Evolutionary conservation across 768 basidiomycete genomes (phyloP).

Genomic region (Auricularia sp.): DNA sequence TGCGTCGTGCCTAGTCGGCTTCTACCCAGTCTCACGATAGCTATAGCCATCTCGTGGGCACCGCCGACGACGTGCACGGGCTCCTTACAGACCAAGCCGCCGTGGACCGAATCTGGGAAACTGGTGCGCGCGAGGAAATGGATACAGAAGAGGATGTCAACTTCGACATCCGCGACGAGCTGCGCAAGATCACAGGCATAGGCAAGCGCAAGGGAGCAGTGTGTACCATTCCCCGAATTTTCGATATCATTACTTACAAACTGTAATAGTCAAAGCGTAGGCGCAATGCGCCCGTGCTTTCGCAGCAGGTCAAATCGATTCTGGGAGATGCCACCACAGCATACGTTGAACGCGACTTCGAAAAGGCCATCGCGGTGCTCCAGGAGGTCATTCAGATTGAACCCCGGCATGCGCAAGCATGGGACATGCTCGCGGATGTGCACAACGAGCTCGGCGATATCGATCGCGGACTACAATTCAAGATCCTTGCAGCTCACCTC

Average conservation of each 20-base stretch:
- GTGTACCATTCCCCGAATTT: background rate
- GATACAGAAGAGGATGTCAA: conserved; percentile 26
- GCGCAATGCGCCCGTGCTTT: conserved; percentile 44
- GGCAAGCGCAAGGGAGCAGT: conserved; percentile 44
- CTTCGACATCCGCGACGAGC: conserved; percentile 55
- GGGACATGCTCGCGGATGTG: conserved; percentile 81
- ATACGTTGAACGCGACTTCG: conserved; percentile 60
- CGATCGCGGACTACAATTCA: conserved; percentile 66
- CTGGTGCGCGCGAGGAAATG: conserved; percentile 42
- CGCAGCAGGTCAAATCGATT: conserved; percentile 59
- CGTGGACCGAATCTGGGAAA: conserved; percentile 63
- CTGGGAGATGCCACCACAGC: conserved; percentile 84
- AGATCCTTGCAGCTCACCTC: conserved; percentile 87
- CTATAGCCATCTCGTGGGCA: conserved; percentile 54
- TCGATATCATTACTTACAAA: background rate
- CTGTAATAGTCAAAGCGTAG: conserved; percentile 28
- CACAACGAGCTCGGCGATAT: conserved; percentile 61
- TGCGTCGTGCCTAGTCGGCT: conserved; percentile 14
- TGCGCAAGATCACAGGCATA: conserved; percentile 65
- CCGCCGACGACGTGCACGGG: conserved; percentile 46
- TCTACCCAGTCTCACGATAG: background rate
- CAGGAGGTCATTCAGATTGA: conserved; percentile 92
- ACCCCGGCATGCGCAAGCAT: conserved; percentile 70
- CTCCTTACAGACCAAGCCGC: conserved; percentile 32
- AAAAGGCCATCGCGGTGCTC: conserved; percentile 67